Evolutionary conservation across 179 eudicot genomes (phyloP).

Genomic region (Beta lomatogona): DNA sequence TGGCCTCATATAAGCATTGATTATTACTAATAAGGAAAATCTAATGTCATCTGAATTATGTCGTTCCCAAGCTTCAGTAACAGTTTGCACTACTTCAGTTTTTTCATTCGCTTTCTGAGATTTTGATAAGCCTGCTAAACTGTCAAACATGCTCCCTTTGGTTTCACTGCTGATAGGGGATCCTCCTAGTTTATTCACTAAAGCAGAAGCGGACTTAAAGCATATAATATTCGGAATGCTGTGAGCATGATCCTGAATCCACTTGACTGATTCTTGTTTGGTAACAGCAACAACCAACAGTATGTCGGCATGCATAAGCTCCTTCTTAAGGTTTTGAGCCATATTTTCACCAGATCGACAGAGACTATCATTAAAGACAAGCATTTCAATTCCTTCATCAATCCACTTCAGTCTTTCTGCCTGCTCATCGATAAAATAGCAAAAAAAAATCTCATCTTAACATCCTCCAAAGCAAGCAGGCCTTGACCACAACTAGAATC

Average conservation of each 20-base stretch:
- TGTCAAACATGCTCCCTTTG: constrained; percentile 42
- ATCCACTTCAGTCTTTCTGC: constrained; percentile 81
- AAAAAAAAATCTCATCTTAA: neutral
- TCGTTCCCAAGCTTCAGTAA: constrained; percentile 81
- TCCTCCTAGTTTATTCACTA: constrained; percentile 83
- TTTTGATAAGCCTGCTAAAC: constrained; percentile 34
- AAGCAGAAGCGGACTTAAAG: constrained; percentile 67
- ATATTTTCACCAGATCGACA: constrained; percentile 25
- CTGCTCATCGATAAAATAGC: constrained; percentile 43
- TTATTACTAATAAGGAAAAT: constrained; percentile 75
- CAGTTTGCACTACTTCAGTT: constrained; percentile 48
- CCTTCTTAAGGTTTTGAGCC: constrained; percentile 37
- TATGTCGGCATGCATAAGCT: constrained; percentile 52
- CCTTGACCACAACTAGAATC: neutral
- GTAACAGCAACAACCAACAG: constrained; percentile 69
- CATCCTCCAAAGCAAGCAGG: constrained; percentile 19
- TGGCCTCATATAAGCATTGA: constrained; percentile 82
- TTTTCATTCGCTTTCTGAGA: constrained; percentile 41
- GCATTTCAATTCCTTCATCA: constrained; percentile 76
- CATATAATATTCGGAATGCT: constrained; percentile 65
- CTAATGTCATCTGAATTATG: constrained; percentile 89
- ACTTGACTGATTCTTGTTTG: constrained; percentile 56
- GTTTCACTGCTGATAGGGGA: constrained; percentile 33
- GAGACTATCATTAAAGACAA: constrained; percentile 58
- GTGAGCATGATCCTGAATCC: constrained; percentile 52